Evolutionary conservation across 2,329 filamentous ascomycete genomes (phyloP), one percentile per base, ranked within the genome.

Genomic region (Lasiodiplodia sp.): DNA sequence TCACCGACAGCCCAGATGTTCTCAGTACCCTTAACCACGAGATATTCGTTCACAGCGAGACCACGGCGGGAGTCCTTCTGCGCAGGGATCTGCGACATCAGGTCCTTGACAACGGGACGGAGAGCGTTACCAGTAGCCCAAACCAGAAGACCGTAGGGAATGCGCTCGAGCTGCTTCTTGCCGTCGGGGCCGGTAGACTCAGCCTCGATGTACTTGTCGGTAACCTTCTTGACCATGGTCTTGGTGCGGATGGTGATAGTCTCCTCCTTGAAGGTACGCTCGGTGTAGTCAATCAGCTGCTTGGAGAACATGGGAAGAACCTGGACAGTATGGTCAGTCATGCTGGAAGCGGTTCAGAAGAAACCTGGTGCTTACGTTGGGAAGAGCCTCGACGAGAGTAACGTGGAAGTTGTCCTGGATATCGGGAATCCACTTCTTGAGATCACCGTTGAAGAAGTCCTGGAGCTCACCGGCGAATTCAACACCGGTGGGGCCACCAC

Each of bases 1-100:
- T 99, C 96, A 76, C 96, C 96, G 66, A 97, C 91, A 62, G 96
- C 96, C 96, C 96, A 99, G 80, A 99, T 92, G 80, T 98, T 96
- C 78, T 96, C 94, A 60, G 95, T 89, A 68, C 96, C 96, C 83
- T 99, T 97, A 71, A 99, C 96, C 69, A 98, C 96, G 14, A 99
- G 91, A 83, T 97, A 99, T 83, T 99, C 96, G 84, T 99, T 99
- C 72, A 99, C 96, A 68, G 93, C 93, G 60, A 99, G 90, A 79
- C 96, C 96, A 75, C 96, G 94, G 73, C 94, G 91, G 37, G 96
- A 97, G 82, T 97, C 91, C 84, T 95, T 96, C 81, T 99, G 96
- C 4, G 94, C 96, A 31, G 94, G 93, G 72, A 99, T 95, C 82
- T 94, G 92, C 75, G 83, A 83, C 89, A 98, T 97, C 71, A 99